A percentile compares a stretch with the other conserved stretches of the same genome.
phyloP scores from a whole-genome alignment of 371 early-diverging fungal genomes.

The Mucor lusitanicus region DNA sequence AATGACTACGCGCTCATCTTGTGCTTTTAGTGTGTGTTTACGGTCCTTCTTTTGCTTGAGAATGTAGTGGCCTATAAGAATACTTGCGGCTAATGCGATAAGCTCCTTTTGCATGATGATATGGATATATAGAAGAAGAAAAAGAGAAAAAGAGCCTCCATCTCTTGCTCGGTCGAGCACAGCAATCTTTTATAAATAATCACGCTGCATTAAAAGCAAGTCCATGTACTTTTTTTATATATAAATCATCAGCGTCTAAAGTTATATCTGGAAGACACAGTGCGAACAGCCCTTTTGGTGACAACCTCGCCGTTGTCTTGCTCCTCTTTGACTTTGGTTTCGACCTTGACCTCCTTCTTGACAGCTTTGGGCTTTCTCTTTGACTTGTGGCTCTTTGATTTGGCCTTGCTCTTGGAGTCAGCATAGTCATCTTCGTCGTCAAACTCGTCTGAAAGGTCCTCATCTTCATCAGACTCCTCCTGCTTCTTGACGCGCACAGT shows the following conservation, averaged over 20 bases:
- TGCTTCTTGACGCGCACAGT: neutral
- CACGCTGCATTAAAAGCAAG: neutral
- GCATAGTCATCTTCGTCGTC: neutral
- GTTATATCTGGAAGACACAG: conserved; percentile 2
- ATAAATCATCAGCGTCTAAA: neutral
- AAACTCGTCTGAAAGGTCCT: neutral
- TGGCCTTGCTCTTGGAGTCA: neutral
- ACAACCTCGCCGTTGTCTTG: neutral
- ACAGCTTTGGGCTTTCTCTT: neutral
- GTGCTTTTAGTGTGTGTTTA: conserved; percentile 10
- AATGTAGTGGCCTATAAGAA: conserved; percentile 8
- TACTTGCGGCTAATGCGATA: neutral
- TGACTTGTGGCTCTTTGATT: neutral
- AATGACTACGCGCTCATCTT: conserved; percentile 68
- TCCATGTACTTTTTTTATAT: neutral
- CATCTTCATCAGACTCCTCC: neutral
- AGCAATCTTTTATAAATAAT: too few species aligned
- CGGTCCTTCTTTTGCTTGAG: conserved; percentile 7
- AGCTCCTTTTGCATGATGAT: conserved; percentile 9
- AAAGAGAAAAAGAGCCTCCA: neutral
- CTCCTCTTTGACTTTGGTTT: neutral
- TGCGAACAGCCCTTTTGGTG: neutral
- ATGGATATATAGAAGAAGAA: neutral
- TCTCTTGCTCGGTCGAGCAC: neutral
- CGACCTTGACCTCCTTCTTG: neutral